These are phyloP conservation scores for Penicillium pancosmium DNA, from an alignment of 495 filamentous ascomycete genomes.

Conservation along the genomic window DNA sequence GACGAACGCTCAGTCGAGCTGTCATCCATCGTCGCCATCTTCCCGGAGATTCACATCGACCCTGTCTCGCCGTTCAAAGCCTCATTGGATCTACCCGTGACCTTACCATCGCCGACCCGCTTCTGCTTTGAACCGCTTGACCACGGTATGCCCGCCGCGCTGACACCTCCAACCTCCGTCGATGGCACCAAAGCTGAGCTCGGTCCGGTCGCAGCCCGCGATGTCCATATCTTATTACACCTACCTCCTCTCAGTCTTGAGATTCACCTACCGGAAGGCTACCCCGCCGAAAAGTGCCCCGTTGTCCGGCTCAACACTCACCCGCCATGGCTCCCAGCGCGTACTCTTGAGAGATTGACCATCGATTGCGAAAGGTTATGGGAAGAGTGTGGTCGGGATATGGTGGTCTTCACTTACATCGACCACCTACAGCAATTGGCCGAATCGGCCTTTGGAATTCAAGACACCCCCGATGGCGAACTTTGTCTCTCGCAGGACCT, in stretches of 20 bases:
- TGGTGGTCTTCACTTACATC: constrained; percentile 83
- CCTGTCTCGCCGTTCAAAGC: constrained; percentile 60
- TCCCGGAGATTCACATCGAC: constrained; percentile 74
- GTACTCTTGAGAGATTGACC: constrained; percentile 59
- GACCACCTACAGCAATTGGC: constrained; percentile 81
- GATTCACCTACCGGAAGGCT: constrained; percentile 71
- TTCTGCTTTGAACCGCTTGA: constrained; percentile 67
- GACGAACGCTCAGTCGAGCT: constrained; percentile 81
- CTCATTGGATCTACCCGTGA: constrained; percentile 71
- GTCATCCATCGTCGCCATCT: constrained; percentile 83
- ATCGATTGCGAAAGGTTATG: constrained; percentile 67
- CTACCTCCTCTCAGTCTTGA: constrained; percentile 74
- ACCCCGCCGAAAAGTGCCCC: constrained; percentile 72
- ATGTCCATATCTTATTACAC: constrained; percentile 68
- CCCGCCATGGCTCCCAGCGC: constrained; percentile 70
- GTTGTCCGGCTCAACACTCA: constrained; percentile 62
- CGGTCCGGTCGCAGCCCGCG: constrained; percentile 28
- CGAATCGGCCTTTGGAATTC: constrained; percentile 75
- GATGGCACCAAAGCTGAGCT: constrained; percentile 36
- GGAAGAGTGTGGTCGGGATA: constrained; percentile 78
- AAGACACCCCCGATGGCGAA: constrained; percentile 50
- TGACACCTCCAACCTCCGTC: constrained; percentile 52
- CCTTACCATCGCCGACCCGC: constrained; percentile 66
- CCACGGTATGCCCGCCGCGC: constrained; percentile 32
- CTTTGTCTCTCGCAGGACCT: constrained; percentile 51